Conservation (phyloP, 345 rosid genomes). For the Kandelia obovata region DNA sequence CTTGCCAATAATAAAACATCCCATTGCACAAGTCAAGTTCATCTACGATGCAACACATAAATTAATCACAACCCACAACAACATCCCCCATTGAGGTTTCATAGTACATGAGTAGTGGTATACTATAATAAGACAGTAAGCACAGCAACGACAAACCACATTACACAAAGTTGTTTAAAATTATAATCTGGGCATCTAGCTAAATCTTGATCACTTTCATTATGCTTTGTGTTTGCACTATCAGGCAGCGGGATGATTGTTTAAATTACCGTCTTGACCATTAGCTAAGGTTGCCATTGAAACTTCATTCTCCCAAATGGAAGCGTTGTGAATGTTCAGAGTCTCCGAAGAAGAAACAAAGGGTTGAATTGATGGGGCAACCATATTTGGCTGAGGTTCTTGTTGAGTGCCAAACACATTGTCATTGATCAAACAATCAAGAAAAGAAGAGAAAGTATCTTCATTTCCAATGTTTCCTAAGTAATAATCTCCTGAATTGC, state of each 20-base stretch:
- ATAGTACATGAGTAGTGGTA: no score
- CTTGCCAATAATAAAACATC: no score
- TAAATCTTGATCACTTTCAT: neutral
- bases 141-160: neutral
- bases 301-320: slow-evolving; percentile 23
- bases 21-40: no score
- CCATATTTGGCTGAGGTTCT: slow-evolving; percentile 1
- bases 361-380: neutral
- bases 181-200: neutral
- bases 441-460: slow-evolving; percentile 62
- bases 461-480: slow-evolving; percentile 33
- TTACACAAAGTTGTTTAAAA: neutral
- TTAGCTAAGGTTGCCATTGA: slow-evolving; percentile 22
- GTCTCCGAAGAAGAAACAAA: slow-evolving; percentile 4
- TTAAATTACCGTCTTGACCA: slow-evolving; percentile 9
- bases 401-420: slow-evolving; percentile 30
- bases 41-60: no score
- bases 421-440: slow-evolving; percentile 61
- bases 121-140: no score
- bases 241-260: neutral
- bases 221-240: neutral
- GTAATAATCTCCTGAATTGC: slow-evolving; percentile 16
- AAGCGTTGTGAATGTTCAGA: neutral
- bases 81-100: no score
- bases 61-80: no score